Evolutionary conservation across 2,329 filamentous ascomycete species (phyloP), one percentile per base, ranked within the genome.

Genomic region (Fusarium ambrosium): DNA sequence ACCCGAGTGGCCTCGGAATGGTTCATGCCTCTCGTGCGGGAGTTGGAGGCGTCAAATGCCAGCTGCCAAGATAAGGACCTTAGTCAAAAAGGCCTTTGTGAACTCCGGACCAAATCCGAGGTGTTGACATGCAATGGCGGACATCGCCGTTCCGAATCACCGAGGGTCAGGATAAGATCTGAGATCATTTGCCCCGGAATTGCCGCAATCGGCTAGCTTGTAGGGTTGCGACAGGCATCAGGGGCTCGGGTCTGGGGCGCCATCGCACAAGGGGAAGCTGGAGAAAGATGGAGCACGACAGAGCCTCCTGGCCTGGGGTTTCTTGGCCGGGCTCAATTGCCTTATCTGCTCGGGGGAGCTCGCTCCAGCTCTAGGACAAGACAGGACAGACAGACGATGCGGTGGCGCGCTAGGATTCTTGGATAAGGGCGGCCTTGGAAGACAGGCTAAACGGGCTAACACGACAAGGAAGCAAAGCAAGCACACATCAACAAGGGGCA

Each of bases 161-260:
- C 80, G 78, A 77, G 68, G 43, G 61, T 68, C 67, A 79, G 77
- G 76, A 75, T 75, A 73, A 80, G 80, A 81, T 81, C 80, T 81
- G 68, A 81, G 80, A 81, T 81, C 78, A 78, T 76, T 71, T 70
- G 72, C 78, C 79, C 79, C 80, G 79, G 80, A 78, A 82, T 78
- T 78, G 68, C 80, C 77, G 34, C 63, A 81, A 71, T 18, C 60
- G 72, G 74, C 72, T 81, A 81, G 80, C 24, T 39, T 11, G 27
- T 16, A 48, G 58, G 65, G 69, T 65, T 63, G 51, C 68, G 59
- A 68, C 76, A 72, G 71, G 72, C 73, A 75, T 77, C 36, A 64
- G 66, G 65, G 60, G 58, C 64, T 74, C 29, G 51, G 64, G 67
- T 62, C 64, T 59, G 67, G 75, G 77, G 74, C 76, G 73, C 76